A percentile compares a stretch with the other conserved stretches of the same genome.
Evolutionary conservation across 805 yeast species (phyloP).

Genomic region (Scheffersomyces amazonensis): DNA sequence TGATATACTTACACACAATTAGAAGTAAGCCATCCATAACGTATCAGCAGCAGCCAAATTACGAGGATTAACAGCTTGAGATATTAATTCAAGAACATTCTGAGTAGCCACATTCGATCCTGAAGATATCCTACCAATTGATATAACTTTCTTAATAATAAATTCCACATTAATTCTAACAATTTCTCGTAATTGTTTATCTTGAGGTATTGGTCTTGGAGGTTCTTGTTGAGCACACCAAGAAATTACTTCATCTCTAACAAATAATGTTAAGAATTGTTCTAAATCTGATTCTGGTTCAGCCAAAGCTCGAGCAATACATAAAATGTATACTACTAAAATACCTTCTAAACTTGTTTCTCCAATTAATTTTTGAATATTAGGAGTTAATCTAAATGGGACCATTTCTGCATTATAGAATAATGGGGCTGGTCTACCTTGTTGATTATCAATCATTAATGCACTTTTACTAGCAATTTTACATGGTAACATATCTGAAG

Average conservation of each 20-base stretch:
- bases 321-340: constrained; percentile 77
- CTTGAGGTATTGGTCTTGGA: constrained; percentile 71
- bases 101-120: constrained; percentile 86
- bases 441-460: constrained; percentile 44
- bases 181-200: constrained; percentile 79
- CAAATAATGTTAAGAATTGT: constrained; percentile 88
- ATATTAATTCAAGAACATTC: constrained; percentile 82
- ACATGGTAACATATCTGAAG: constrained; percentile 93
- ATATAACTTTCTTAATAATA: constrained; percentile 73
- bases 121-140: constrained; percentile 54
- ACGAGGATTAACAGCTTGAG: constrained; percentile 94
- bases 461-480: constrained; percentile 61
- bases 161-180: constrained; percentile 86
- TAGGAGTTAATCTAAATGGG: constrained; percentile 95
- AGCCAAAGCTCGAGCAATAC: constrained; percentile 81
- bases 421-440: constrained; percentile 67
- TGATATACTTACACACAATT: constrained; percentile 7
- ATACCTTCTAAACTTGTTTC: constrained; percentile 93
- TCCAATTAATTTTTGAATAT: constrained; percentile 89
- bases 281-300: constrained; percentile 92
- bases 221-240: constrained; percentile 89
- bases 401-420: constrained; percentile 91
- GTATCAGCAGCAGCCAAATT: constrained; percentile 89
- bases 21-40: constrained; percentile 93
- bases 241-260: constrained; percentile 90